Percentiles rank a stretch among this genome's conserved stretches.
Conservation (phyloP, 768 basidiomycete species). For the Tulasnella sp. region DNA sequence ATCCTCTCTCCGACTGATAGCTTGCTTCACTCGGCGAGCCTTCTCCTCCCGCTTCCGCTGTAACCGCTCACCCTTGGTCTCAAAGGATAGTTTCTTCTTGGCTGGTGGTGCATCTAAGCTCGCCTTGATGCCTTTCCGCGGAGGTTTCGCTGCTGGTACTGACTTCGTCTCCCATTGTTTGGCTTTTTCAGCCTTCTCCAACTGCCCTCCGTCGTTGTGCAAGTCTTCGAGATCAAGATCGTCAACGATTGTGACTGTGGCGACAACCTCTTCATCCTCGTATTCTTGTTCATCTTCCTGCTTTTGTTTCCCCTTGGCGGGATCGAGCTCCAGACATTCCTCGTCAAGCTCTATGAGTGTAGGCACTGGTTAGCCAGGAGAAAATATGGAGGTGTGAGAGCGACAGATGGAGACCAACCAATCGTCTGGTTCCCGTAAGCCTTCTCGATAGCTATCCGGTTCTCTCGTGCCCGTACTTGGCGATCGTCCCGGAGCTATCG, state of each 20-base stretch:
- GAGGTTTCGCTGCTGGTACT: background rate
- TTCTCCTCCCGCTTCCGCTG: constrained; percentile 25
- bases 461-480: constrained; percentile 63
- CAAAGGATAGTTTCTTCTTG: constrained; percentile 22
- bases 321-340: constrained; percentile 10
- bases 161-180: background rate
- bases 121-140: background rate
- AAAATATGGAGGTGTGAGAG: background rate
- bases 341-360: background rate
- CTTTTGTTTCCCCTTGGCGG: constrained; percentile 16
- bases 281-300: constrained; percentile 53
- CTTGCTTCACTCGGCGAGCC: constrained; percentile 24
- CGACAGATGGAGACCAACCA: background rate
- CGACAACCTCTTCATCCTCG: constrained; percentile 72
- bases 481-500: constrained; percentile 73
- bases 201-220: background rate
- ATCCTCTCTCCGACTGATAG: constrained; percentile 22
- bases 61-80: constrained; percentile 26
- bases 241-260: constrained; percentile 84
- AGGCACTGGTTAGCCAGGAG: background rate
- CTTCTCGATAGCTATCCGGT: constrained; percentile 64
- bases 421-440: constrained; percentile 30
- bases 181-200: background rate
- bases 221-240: constrained; percentile 71
- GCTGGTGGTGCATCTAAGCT: background rate